Percentiles rank a stretch among this genome's conserved stretches.
Conservation (phyloP, 768 basidiomycete species). For the Naematelia aurantialba region DNA sequence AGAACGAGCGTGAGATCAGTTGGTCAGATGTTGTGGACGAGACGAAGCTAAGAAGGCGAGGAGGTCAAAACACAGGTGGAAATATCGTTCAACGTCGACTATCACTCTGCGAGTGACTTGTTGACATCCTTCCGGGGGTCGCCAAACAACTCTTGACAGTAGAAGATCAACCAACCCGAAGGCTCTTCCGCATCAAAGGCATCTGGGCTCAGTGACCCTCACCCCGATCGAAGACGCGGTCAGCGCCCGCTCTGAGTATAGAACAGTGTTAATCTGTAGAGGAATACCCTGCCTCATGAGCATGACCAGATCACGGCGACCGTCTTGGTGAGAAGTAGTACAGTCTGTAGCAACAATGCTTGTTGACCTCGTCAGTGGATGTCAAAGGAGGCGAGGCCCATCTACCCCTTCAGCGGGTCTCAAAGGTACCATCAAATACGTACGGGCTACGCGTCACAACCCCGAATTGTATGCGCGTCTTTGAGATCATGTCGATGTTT, state of each 20-base stretch:
- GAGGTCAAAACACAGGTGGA: neutral
- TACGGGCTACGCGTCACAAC: neutral
- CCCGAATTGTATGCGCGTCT: too few species aligned
- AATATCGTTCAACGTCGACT: neutral
- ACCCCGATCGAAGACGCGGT: too few species aligned
- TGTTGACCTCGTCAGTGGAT: neutral
- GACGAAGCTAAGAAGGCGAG: neutral
- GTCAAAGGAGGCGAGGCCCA: neutral
- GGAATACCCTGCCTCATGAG: too few species aligned
- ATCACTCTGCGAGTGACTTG: neutral
- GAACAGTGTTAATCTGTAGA: too few species aligned
- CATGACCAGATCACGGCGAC: too few species aligned
- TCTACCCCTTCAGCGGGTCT: neutral
- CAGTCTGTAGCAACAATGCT: too few species aligned
- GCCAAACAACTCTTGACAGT: neutral
- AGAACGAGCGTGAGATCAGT: neutral
- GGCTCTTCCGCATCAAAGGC: neutral
- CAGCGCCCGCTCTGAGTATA: too few species aligned
- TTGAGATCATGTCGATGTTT: too few species aligned
- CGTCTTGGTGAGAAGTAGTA: too few species aligned
- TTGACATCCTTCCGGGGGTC: neutral
- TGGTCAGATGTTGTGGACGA: too few species aligned
- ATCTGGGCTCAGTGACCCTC: neutral
- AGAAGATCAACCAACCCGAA: neutral
- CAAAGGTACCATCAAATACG: neutral